These are phyloP conservation scores for Dichotomocladium elegans DNA, from an alignment of 371 early-diverging fungal genomes.

Conservation along the genomic window DNA sequence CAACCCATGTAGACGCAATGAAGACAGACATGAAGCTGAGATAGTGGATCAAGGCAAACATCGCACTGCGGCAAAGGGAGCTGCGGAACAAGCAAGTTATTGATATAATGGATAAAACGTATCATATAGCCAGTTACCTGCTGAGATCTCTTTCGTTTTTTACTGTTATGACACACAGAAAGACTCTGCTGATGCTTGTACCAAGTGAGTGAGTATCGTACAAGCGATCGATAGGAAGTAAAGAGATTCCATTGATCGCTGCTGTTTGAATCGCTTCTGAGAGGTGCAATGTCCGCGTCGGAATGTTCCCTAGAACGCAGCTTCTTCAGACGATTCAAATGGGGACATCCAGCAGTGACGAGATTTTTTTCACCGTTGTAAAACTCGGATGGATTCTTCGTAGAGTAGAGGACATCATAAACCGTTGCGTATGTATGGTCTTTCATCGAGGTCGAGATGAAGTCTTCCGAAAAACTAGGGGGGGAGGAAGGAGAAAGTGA, in stretches of 20 bases:
- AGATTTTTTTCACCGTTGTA: slow-evolving; percentile 19
- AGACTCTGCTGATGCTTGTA: slow-evolving; percentile 15
- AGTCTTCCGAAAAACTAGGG: slow-evolving; percentile 14
- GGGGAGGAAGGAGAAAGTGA: slow-evolving; percentile 16
- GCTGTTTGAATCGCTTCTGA: slow-evolving; percentile 1
- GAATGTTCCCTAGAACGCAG: too few relatives aligned
- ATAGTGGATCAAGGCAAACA: slow-evolving; percentile 58
- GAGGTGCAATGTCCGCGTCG: too few relatives aligned
- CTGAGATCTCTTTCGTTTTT: slow-evolving; percentile 16
- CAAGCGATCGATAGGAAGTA: slow-evolving; percentile 27
- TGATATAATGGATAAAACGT: slow-evolving; percentile 10
- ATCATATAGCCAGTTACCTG: not conserved
- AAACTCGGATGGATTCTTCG: slow-evolving; percentile 34
- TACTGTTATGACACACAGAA: slow-evolving; percentile 3
- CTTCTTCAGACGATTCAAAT: slow-evolving; percentile 27
- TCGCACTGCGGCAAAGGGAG: slow-evolving; percentile 69
- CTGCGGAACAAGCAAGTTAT: too few relatives aligned
- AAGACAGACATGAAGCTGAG: slow-evolving; percentile 79
- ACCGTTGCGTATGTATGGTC: slow-evolving; percentile 4
- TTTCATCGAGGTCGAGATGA: not conserved
- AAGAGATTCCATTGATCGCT: slow-evolving; percentile 18
- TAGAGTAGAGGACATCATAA: slow-evolving; percentile 32
- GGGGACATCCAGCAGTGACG: slow-evolving; percentile 31
- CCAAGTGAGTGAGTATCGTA: slow-evolving; percentile 36
- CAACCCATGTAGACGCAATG: slow-evolving; percentile 68